Conservation (phyloP, 371 early-diverging fungal genomes). For the Syncephalis plumigaleata region DNA sequence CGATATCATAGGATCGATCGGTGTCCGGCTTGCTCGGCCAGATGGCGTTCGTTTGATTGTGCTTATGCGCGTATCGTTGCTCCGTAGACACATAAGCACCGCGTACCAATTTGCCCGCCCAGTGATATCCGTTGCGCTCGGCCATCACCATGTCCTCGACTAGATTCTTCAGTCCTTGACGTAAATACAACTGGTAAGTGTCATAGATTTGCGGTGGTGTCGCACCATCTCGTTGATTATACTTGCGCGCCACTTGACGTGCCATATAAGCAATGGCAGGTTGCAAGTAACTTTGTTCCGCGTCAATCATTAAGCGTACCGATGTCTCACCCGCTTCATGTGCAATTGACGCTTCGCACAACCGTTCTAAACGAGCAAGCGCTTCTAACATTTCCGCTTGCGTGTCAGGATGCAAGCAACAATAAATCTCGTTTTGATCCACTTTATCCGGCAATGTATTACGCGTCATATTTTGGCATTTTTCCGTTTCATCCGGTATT, state of each 20-base stretch:
- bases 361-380: constrained; percentile 42
- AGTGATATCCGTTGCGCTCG: constrained; percentile 44
- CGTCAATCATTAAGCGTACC: constrained; percentile 80
- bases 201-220: constrained; percentile 66
- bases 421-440: constrained; percentile 4
- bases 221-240: constrained; percentile 28
- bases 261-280: constrained; percentile 79
- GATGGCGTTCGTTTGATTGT: constrained; percentile 65
- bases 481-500: constrained; percentile 17
- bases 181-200: constrained; percentile 92
- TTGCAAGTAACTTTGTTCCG: constrained; percentile 87
- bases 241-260: constrained; percentile 38
- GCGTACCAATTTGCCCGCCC: constrained; percentile 87
- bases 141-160: constrained; percentile 47
- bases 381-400: constrained; percentile 35
- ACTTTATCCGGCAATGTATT: not conserved
- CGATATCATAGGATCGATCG: constrained; percentile 67
- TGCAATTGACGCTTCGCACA: constrained; percentile 37
- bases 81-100: constrained; percentile 88
- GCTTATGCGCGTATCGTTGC: constrained; percentile 50
- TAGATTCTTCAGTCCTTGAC: constrained; percentile 46
- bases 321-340: constrained; percentile 32
- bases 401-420: constrained; percentile 19
- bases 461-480: not conserved
- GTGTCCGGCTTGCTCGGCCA: constrained; percentile 65